Percentiles rank a stretch among this genome's conserved stretches.
Evolutionary conservation across 768 basidiomycete species (phyloP).

Genomic region (Mycena capillaripes): DNA sequence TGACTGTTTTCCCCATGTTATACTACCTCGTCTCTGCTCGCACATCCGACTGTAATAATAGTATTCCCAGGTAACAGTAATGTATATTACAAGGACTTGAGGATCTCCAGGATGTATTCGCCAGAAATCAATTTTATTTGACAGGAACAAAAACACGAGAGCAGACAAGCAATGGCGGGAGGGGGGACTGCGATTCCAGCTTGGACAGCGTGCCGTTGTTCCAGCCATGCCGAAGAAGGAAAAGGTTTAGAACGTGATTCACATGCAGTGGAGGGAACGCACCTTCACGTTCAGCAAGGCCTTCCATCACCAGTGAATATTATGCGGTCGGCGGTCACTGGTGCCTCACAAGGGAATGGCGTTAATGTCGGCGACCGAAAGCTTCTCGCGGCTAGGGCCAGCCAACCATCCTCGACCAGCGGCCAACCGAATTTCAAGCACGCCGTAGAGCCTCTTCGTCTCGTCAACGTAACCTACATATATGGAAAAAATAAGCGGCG

Average conservation of each 20-base stretch:
- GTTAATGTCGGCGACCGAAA: slow-evolving; percentile 82
- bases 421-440: slow-evolving; percentile 83
- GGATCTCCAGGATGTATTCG: slow-evolving; percentile 5
- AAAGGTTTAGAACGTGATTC: too few species aligned
- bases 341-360: slow-evolving; percentile 68
- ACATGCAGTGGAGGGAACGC: too few species aligned
- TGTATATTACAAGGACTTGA: background rate
- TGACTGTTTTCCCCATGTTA: background rate
- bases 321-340: background rate
- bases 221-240: too few species aligned
- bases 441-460: slow-evolving; percentile 86
- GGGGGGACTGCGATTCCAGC: slow-evolving; percentile 24
- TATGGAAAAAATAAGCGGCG: slow-evolving; percentile 30
- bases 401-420: slow-evolving; percentile 88
- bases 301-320: slow-evolving; percentile 18
- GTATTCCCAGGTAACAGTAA: background rate
- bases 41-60: slow-evolving; percentile 13
- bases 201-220: slow-evolving; percentile 20
- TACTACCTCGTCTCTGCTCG: background rate
- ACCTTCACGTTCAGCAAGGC: too few species aligned
- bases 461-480: slow-evolving; percentile 87
- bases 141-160: background rate
- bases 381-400: slow-evolving; percentile 78
- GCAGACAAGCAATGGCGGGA: background rate
- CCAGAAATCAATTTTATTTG: background rate